Conservation (phyloP, 768 basidiomycete species). For the Crassisporium funariophilum region DNA sequence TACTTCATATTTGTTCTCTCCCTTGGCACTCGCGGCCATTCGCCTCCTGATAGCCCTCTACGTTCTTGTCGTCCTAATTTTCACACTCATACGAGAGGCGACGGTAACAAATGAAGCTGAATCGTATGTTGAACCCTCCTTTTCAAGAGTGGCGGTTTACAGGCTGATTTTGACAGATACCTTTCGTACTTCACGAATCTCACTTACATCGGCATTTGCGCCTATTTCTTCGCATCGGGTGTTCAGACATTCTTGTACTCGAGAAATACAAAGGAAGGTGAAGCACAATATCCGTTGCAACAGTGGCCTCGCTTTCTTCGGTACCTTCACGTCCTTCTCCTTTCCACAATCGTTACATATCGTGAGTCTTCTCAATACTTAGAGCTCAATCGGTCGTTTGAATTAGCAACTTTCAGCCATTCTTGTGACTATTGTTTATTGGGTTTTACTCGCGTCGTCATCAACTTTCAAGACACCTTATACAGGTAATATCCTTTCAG, state of each 20-base stretch:
- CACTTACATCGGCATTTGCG: constrained; percentile 59
- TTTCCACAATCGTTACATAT: constrained; percentile 52
- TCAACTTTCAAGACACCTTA: constrained; percentile 43
- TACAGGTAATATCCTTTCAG: constrained; percentile 26
- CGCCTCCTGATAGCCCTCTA: constrained; percentile 56
- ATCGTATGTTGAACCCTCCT: constrained; percentile 23
- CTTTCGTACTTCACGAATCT: constrained; percentile 70
- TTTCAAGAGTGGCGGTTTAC: neutral
- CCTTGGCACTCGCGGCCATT: constrained; percentile 44
- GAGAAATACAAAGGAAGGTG: constrained; percentile 19
- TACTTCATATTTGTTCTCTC: constrained; percentile 50
- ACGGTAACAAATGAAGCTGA: constrained; percentile 28
- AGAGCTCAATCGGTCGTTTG: neutral
- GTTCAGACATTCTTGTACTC: constrained; percentile 52
- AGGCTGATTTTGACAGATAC: constrained; percentile 39
- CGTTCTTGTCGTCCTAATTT: constrained; percentile 42
- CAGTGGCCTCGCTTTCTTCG: constrained; percentile 58
- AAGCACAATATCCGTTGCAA: constrained; percentile 54
- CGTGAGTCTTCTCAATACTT: constrained; percentile 44
- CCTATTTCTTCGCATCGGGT: constrained; percentile 64
- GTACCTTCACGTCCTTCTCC: constrained; percentile 54
- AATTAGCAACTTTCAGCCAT: constrained; percentile 43
- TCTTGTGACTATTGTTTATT: constrained; percentile 65
- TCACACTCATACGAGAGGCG: constrained; percentile 35
- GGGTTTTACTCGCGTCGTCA: constrained; percentile 53